Evolutionary conservation across 345 rosid species (phyloP), one percentile per base, ranked within the genome.

Genomic region (Brassica carinata): DNA sequence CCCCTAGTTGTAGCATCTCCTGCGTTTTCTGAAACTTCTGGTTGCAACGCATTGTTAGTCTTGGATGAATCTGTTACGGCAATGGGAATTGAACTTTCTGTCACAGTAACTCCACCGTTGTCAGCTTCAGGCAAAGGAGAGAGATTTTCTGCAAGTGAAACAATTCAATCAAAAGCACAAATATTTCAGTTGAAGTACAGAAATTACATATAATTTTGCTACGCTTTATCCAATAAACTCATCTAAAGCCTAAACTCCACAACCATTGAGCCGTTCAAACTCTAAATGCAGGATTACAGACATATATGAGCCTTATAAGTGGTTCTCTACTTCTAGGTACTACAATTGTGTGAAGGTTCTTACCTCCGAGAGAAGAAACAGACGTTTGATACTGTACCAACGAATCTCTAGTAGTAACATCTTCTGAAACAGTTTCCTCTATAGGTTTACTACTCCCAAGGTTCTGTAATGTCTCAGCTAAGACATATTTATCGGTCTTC

Each of bases 361-460:
- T 86, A 93, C 98, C 94, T 62, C 85, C 91, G 6, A 96, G 91
- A 80, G 84, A 84, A 57, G 93, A 76, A 66, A 87, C 84, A 13
- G 86, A 78, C 59, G 88, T 86, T 64, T 67, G 80, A 70, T 91
- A 95, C 34, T 10, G 89, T 43, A 89, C 84, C 57, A 81, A 85
- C 13, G 81, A 74, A 68, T 72, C 86, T 69, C 59, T 81, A 27
- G 33, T 2, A 27, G 85, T 68, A 82, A 69, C 69, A 67, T 81
- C 83, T 75, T 55, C 84, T 48, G 59, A 83, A 34, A 72, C 33
- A 70, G 63, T 81, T 7, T 45, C 80, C 53, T 78, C 91, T 38
- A 31, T 36, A 77, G 31, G 74, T 61, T 74, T 48, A 62, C 75
- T 75, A 71, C 71, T 67, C 36, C 87, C 87, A 43, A 18, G 55